Evolutionary conservation across 2,329 filamentous ascomycete genomes (phyloP), one percentile per base, ranked within the genome.

Genomic region (Pestalotiopsis sp.): DNA sequence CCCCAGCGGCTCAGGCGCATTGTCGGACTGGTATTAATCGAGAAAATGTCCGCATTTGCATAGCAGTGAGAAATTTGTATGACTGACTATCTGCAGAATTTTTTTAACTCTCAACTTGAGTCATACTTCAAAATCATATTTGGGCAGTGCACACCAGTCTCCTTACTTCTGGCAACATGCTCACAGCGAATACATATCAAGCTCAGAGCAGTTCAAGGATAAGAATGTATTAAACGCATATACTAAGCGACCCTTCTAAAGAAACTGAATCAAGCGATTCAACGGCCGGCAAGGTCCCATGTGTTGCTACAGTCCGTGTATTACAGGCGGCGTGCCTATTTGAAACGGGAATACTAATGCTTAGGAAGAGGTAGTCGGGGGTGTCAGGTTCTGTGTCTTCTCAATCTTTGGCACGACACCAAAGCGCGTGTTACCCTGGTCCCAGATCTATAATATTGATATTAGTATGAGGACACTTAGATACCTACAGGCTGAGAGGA

Each of bases 391-490:
- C 72, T 81, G 80, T 1, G 70, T 76, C 65, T 76, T 74, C 72
- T 86, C 80, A 41, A 83, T 81, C 73, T 87, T 85, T 72, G 90
- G 87, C 60, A 91, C 86, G 56, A 83, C 83, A 38, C 90, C 89
- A 70, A 91, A 89, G 38, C 85, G 86, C 74, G 79, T 83, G 71
- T 88, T 87, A 65, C 89, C 88, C 68, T 87, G 85, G 74, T 92
- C 89, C 77, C 91, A 92, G 68, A 92, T 84, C 86, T 87, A 69
- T 36, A 70, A 36, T 63, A 61, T n/a, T 62, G 27, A 70, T 58
- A 74, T 67, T 66, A 40, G 69, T 14, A 23, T 41, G 13, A 7
- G 23, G 49, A 38, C 4, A 17, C 2, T 7, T 7, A 52, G 17
- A 14, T 17, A 17, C 17, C 31, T 31, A 66, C 17, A 11, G 41